These are phyloP conservation scores for Cydonia oblonga DNA, from an alignment of 331 rosid genomes.

Conservation along the genomic window DNA sequence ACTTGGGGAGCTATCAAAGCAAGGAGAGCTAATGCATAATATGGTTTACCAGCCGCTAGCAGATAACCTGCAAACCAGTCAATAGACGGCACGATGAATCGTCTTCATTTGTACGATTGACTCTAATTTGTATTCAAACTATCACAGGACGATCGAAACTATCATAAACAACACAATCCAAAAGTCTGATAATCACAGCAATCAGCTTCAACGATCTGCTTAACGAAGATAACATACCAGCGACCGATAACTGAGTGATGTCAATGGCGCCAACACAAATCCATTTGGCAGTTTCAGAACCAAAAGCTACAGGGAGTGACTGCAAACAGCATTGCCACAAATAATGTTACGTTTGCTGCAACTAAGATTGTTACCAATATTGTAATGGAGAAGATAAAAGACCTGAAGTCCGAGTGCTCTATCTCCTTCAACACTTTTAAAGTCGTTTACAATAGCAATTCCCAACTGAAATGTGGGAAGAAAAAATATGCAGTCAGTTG, in stretches of 20 bases:
- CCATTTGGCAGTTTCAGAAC: constrained; percentile 95
- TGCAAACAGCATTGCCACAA: constrained; percentile 30
- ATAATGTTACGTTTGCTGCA: constrained; percentile 6
- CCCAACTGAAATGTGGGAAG: constrained; percentile 50
- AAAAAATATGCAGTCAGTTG: constrained; percentile 4
- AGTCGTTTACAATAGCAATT: constrained; percentile 93
- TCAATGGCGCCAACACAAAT: constrained; percentile 96
- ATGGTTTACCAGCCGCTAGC: constrained; percentile 82
- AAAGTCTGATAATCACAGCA: not conserved
- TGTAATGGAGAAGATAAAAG: constrained; percentile 4
- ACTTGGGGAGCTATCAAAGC: constrained; percentile 76
- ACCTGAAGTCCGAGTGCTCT: constrained; percentile 99
- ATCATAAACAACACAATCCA: not conserved
- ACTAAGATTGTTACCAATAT: not conserved
- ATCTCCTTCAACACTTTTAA: constrained; percentile 95
- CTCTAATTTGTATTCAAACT: not conserved
- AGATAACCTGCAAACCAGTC: constrained; percentile 57
- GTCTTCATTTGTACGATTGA: not conserved
- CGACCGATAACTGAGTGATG: constrained; percentile 82
- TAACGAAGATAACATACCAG: constrained; percentile 33
- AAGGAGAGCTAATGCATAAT: constrained; percentile 70
- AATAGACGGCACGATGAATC: not conserved
- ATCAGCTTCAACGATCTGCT: not conserved
- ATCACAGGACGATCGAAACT: not conserved
- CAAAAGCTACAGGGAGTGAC: constrained; percentile 99